Evolutionary conservation across 768 basidiomycete genomes (phyloP), one percentile per base, ranked within the genome.

Genomic region (Strobilomyces dryophilus): DNA sequence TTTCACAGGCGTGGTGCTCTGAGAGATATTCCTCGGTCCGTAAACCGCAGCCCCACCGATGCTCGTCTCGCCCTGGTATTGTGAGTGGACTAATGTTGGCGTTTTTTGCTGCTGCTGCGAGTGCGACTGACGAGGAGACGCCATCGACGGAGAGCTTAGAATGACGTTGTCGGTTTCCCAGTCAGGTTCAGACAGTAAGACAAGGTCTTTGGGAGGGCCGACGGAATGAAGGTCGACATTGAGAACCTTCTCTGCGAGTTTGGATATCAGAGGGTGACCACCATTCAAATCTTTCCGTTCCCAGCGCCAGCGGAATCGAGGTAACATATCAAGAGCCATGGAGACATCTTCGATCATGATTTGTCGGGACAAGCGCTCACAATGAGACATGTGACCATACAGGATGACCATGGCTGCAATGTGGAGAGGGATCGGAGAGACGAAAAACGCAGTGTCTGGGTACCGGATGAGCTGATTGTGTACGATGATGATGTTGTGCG

Each of bases 361-460:
- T 51, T 83, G 74, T 37, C 76, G 77, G 2, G 85, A 70, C 26
- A 91, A 76, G 39, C 78, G 79, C 26, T 88, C 81, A 54, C 86
- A 87, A 48, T 82, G 81, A 8, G 86, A 89, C 79, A 91, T 90
- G 62, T 87, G 87, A 1, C 91, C 91, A 64, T 86, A 92, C 18
- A 93, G 77, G 54, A 93, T 92, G 53, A 92, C 88, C 90, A 93
- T 92, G 8, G 91, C 91, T 0, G 90, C 87, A 49, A 92, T 91
- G 68, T 93, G 91, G 18, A 93, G 76, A 14, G 91, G 91, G 53
- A 89, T 90, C 2, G 91, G 91, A 4, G 90, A 92, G 21, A 88
- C 88, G 66, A 93, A 92, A 74, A 93, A 93, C 4, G 84, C 87
- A 60, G 87, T 87, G 53, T 92, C 86, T 11, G 91, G 90, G 77